Conservation (phyloP, 371 early-diverging fungal species). For the Umbelopsis sp. region DNA sequence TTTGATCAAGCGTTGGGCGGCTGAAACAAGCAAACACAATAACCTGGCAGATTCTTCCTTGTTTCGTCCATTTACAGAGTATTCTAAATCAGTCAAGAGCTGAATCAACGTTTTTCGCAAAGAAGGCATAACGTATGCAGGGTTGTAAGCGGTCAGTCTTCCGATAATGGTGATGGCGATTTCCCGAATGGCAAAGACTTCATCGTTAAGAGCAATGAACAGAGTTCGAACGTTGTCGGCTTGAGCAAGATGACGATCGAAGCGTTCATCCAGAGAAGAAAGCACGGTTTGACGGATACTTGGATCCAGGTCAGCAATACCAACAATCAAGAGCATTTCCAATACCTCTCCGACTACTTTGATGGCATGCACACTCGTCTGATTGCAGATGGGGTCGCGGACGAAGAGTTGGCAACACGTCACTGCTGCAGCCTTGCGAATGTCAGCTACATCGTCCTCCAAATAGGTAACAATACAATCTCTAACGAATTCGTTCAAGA, state of each 20-base stretch:
- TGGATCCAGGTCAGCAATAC: constrained; percentile 90
- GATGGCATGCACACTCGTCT: constrained; percentile 84
- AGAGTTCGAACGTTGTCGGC: constrained; percentile 89
- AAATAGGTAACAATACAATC: constrained; percentile 87
- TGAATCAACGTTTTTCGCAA: constrained; percentile 88
- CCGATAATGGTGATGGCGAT: constrained; percentile 88
- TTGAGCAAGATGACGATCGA: constrained; percentile 91
- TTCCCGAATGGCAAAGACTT: constrained; percentile 88
- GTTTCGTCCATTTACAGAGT: constrained; percentile 80
- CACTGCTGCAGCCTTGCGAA: constrained; percentile 87
- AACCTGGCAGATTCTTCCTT: constrained; percentile 90
- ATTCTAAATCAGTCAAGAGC: constrained; percentile 91
- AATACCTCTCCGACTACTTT: constrained; percentile 90
- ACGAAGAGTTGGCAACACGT: constrained; percentile 87
- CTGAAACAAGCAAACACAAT: constrained; percentile 75
- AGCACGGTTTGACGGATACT: constrained; percentile 82
- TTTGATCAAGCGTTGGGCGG: constrained; percentile 82
- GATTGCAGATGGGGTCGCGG: constrained; percentile 74
- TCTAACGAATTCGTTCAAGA: constrained; percentile 89
- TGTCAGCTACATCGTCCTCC: constrained; percentile 81
- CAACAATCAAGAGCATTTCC: constrained; percentile 85
- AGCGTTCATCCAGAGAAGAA: constrained; percentile 76
- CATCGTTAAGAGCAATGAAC: constrained; percentile 92
- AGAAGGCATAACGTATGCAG: constrained; percentile 92
- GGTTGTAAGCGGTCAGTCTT: constrained; percentile 84